phyloP scores from a whole-genome alignment of 345 rosid genomes.

The Salix caprea region DNA sequence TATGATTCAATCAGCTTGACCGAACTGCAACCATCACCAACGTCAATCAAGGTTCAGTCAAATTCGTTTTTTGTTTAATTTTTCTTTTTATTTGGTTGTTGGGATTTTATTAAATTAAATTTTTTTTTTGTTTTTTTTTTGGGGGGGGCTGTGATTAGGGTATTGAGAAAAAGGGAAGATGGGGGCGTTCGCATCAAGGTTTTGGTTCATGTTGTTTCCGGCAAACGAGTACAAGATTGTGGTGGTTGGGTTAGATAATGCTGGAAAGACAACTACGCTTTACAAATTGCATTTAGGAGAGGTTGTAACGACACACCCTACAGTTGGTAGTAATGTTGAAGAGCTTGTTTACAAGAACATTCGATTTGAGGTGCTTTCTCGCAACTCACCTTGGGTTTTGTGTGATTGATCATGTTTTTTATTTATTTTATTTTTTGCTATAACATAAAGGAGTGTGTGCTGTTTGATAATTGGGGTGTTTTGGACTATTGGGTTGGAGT shows the following conservation, averaged over 20 bases:
- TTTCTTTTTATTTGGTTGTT: not conserved
- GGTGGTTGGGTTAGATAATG: conserved; percentile 94
- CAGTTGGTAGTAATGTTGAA: conserved; percentile 93
- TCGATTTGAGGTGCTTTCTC: conserved; percentile 67
- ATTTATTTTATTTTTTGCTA: no score
- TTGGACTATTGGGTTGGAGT: not conserved
- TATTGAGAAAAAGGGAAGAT: conserved; percentile 26
- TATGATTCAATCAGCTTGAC: not conserved
- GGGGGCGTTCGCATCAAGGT: conserved; percentile 84
- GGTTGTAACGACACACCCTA: conserved; percentile 94
- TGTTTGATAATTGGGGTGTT: not conserved
- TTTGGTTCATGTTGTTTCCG: conserved; percentile 95
- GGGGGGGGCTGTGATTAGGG: not conserved
- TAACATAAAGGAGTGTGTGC: not conserved
- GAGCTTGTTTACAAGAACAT: conserved; percentile 96
- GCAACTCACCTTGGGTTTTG: not conserved
- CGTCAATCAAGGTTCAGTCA: not conserved
- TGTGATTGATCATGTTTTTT: not conserved
- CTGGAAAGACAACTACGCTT: conserved; percentile 96
- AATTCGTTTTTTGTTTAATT: not conserved
- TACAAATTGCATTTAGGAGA: conserved; percentile 91
- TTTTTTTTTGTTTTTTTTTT: not conserved
- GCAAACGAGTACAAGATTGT: conserved; percentile 96
- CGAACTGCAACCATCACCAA: not conserved
- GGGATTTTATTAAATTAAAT: not conserved